Conservation (phyloP, 805 yeast species). For the Candida sithepensis region DNA sequence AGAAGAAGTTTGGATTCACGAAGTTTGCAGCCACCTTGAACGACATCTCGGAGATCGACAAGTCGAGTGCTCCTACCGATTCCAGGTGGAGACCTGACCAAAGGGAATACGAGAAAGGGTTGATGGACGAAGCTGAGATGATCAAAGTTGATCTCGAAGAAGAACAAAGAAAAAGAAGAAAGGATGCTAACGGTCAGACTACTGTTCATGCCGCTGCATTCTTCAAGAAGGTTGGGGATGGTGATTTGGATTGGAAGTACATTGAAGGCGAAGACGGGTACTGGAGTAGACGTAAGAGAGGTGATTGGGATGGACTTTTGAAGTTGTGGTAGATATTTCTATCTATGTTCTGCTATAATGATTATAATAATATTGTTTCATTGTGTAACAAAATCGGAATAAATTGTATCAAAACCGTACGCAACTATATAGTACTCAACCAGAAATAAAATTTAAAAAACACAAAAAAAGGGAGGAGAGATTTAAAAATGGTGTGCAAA, state of each 20-base stretch:
- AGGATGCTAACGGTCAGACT: conserved; percentile 44
- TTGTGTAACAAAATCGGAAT: too few relatives aligned
- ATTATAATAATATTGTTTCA: too few relatives aligned
- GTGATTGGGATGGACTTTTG: conserved; percentile 56
- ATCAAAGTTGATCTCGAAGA: conserved; percentile 71
- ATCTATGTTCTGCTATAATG: too few relatives aligned
- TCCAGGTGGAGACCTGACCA: conserved; percentile 90
- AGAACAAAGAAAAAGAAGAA: conserved; percentile 74
- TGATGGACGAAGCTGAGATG: conserved; percentile 66
- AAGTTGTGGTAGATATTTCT: conserved; percentile 48
- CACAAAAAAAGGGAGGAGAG: too few relatives aligned
- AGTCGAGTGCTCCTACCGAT: conserved; percentile 78
- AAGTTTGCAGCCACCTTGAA: conserved; percentile 77
- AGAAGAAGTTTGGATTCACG: conserved; percentile 80
- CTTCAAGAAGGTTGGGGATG: conserved; percentile 46
- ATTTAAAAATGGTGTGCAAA: too few relatives aligned
- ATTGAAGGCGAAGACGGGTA: conserved; percentile 60
- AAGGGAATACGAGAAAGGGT: conserved; percentile 63
- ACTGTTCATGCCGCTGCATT: conserved; percentile 54
- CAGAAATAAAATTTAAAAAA: too few relatives aligned
- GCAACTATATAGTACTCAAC: too few relatives aligned
- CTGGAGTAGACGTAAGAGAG: conserved; percentile 71
- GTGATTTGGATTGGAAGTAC: conserved; percentile 46
- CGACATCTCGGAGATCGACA: conserved; percentile 70
- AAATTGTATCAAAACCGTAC: too few relatives aligned